These are phyloP conservation scores for Phytophthora fragariaefolia DNA, from an alignment of 352 stramenopile genomes.

Conservation along the genomic window DNA sequence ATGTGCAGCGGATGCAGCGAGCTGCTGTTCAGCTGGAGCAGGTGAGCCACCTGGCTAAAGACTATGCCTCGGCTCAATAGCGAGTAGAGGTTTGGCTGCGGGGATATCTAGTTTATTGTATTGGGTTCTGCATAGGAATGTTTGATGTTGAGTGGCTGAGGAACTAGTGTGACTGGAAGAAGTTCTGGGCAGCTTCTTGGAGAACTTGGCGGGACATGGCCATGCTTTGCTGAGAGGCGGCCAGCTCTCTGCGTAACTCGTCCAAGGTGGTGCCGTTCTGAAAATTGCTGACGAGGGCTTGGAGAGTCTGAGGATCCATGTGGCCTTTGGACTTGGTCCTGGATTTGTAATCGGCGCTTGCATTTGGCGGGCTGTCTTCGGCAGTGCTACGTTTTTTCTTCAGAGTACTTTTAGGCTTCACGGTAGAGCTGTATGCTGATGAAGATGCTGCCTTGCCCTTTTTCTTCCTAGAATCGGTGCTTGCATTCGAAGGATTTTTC, in stretches of 20 bases:
- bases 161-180: conserved; percentile 56
- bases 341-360: conserved; percentile 6
- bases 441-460: conserved; percentile 28
- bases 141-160: conserved; percentile 8
- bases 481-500: conserved; percentile 11
- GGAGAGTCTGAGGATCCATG: conserved; percentile 69
- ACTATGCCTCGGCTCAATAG: conserved; percentile 45
- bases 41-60: conserved; percentile 40
- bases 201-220: conserved; percentile 65
- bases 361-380: conserved; percentile 14
- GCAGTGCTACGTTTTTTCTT: conserved; percentile 43
- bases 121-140: conserved; percentile 13
- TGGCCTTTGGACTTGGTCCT: conserved; percentile 30
- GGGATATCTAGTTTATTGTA: conserved; percentile 33
- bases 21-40: conserved; percentile 46
- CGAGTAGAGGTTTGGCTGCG: not conserved
- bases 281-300: conserved; percentile 76
- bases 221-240: conserved; percentile 74
- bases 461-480: conserved; percentile 41
- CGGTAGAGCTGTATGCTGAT: conserved; percentile 42
- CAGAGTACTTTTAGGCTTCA: conserved; percentile 39
- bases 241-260: conserved; percentile 71
- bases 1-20: conserved; percentile 53
- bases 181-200: conserved; percentile 70
- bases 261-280: conserved; percentile 70